Percentiles rank a stretch among this genome's conserved stretches.
These are phyloP conservation scores for Paecilomyces sp. DNA, from an alignment of 2,329 filamentous ascomycete genomes.

Conservation along the genomic window DNA sequence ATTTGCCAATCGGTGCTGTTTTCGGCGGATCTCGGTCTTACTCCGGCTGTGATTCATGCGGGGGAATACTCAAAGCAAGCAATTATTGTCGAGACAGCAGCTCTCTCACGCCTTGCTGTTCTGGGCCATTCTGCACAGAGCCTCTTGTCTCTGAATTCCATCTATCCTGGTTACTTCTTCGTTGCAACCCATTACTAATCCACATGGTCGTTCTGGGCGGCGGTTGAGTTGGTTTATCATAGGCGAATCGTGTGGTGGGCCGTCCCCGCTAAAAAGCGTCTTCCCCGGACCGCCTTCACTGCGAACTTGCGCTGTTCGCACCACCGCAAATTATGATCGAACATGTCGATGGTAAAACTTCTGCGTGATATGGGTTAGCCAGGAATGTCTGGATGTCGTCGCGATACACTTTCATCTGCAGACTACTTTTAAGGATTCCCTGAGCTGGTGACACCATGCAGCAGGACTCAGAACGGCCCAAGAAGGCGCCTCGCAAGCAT, in stretches of 20 bases:
- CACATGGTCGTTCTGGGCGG: not conserved
- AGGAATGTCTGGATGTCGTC: not conserved
- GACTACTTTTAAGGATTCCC: not conserved
- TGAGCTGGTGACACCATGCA: slow-evolving; percentile 12
- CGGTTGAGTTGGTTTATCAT: not conserved
- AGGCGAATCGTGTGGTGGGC: not conserved
- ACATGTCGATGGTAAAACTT: not conserved
- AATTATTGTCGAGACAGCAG: not conserved
- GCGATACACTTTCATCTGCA: not conserved
- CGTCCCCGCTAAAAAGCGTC: not conserved
- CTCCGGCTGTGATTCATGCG: not conserved
- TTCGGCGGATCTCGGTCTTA: not conserved
- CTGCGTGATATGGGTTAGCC: not conserved
- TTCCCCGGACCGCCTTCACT: not conserved
- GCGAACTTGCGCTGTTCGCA: not conserved
- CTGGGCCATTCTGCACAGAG: not conserved
- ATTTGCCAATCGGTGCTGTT: not conserved
- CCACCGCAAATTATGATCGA: not conserved
- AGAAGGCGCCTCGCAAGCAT: slow-evolving; percentile 31
- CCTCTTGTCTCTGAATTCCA: not conserved
- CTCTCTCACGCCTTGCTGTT: not conserved
- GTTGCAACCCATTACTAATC: not conserved
- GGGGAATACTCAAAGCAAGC: not conserved
- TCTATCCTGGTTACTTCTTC: not conserved
- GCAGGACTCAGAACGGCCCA: slow-evolving; percentile 17